Conservation (phyloP, 2,329 filamentous ascomycete genomes). For the Drechmeria coniospora region DNA sequence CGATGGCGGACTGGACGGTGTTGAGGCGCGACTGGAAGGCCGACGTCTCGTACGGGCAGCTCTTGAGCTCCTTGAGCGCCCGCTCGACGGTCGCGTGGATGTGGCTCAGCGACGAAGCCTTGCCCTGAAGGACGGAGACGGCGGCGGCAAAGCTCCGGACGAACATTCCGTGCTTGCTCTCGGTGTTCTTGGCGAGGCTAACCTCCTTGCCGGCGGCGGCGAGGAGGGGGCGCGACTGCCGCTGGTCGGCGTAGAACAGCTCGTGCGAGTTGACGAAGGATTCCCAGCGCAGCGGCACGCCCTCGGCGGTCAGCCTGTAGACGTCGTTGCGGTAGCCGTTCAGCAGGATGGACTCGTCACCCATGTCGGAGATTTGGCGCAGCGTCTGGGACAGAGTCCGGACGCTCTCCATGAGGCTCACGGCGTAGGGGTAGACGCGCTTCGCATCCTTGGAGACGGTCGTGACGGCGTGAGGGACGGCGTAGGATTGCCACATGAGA, state of each 20-base stretch:
- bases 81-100: slow-evolving; percentile 75
- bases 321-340: slow-evolving; percentile 88
- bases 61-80: slow-evolving; percentile 66
- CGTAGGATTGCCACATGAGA: slow-evolving; percentile 84
- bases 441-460: slow-evolving; percentile 98
- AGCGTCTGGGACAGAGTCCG: slow-evolving; percentile 81
- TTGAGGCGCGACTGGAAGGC: slow-evolving; percentile 71
- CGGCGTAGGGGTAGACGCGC: slow-evolving; percentile 91
- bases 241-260: slow-evolving; percentile 45
- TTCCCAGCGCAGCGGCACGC: slow-evolving; percentile 86
- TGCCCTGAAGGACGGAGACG: slow-evolving; percentile 75
- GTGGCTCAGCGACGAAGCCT: slow-evolving; percentile 61
- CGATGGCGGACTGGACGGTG: slow-evolving; percentile 77
- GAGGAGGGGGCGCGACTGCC: slow-evolving; percentile 28
- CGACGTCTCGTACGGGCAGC: slow-evolving; percentile 67
- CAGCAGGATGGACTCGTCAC: slow-evolving; percentile 71
- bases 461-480: slow-evolving; percentile 84
- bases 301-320: slow-evolving; percentile 68
- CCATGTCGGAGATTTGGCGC: slow-evolving; percentile 70
- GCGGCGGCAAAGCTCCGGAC: slow-evolving; percentile 83
- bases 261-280: slow-evolving; percentile 97
- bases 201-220: slow-evolving; percentile 23
- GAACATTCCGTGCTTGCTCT: slow-evolving; percentile 93
- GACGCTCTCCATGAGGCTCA: slow-evolving; percentile 98
- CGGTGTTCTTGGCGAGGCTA: slow-evolving; percentile 38